phyloP scores from a whole-genome alignment of 257 asterid genomes.

The Ligustrum vulgare region DNA sequence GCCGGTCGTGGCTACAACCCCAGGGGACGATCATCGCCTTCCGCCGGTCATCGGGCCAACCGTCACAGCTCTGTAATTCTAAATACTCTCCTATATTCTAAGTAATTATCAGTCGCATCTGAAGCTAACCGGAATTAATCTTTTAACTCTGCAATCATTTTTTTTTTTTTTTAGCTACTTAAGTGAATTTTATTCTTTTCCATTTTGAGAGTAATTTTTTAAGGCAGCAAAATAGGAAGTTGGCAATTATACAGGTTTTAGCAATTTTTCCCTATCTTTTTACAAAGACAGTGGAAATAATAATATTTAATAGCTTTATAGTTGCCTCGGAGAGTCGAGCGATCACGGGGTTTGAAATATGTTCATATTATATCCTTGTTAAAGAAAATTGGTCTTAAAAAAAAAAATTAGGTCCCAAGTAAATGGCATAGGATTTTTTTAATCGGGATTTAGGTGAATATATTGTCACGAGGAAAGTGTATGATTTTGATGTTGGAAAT shows the following conservation, averaged over 20 bases:
- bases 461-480: neutral
- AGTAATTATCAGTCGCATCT: neutral
- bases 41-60: neutral
- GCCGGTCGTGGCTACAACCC: constrained; percentile 19
- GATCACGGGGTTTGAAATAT: no score
- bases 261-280: no score
- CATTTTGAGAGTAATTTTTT: neutral
- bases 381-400: no score
- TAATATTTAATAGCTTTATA: no score
- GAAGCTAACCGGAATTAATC: neutral
- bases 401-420: no score
- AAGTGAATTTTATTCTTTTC: neutral
- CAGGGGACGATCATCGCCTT: constrained; percentile 24
- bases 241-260: no score
- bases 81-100: neutral
- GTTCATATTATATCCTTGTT: no score
- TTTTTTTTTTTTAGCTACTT: no score
- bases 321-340: no score
- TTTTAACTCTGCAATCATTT: no score
- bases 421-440: neutral
- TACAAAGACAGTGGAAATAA: no score
- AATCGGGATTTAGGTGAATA: neutral
- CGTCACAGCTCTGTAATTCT: constrained; percentile 26
- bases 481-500: neutral
- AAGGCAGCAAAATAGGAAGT: neutral